These are phyloP conservation scores for Colletotrichum magnum DNA, from an alignment of 2,329 filamentous ascomycete genomes.

Conservation along the genomic window DNA sequence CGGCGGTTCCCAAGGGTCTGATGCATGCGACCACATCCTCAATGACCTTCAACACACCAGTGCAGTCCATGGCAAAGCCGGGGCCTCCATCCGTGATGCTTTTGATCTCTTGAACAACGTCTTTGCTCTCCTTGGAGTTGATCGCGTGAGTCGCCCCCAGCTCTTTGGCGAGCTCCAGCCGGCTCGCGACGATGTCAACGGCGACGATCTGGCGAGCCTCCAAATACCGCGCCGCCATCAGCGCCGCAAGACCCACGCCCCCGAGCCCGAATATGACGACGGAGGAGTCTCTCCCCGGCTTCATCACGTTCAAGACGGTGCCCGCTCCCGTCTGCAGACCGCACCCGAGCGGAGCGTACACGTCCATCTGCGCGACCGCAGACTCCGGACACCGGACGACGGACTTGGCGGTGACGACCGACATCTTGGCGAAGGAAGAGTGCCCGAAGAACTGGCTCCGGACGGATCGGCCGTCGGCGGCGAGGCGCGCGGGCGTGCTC, in stretches of 20 bases:
- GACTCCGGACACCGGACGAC: conserved; percentile 90
- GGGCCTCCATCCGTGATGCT: conserved; percentile 98
- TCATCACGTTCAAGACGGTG: conserved; percentile 92
- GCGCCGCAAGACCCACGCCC: conserved; percentile 91
- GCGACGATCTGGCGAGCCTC: conserved; percentile 84
- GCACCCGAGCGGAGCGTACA: conserved; percentile 81
- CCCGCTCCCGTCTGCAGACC: conserved; percentile 99
- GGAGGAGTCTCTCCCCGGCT: conserved; percentile 89
- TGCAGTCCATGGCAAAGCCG: conserved; percentile 99
- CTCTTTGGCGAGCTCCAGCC: conserved; percentile 92
- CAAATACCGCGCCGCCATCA: conserved; percentile 91
- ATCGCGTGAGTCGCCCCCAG: conserved; percentile 98
- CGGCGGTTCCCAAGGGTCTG: conserved; percentile 15
- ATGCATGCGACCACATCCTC: conserved; percentile 31
- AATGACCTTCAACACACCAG: conserved; percentile 95
- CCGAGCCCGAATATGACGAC: conserved; percentile 95
- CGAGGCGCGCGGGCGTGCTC: conserved; percentile 92
- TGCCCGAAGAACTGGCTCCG: conserved; percentile 97
- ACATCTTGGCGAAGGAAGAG: conserved; percentile 98
- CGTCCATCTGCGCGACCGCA: conserved; percentile 87
- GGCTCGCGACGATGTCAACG: conserved; percentile 83
- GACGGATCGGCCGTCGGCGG: conserved; percentile 91
- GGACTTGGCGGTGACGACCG: conserved; percentile 97
- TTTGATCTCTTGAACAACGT: conserved; percentile 90
- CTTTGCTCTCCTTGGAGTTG: conserved; percentile 85